A percentile compares a stretch with the other conserved stretches of the same genome.
These are phyloP conservation scores for Thuja plicata DNA, from an alignment of 83 land plant genomes.

Conservation along the genomic window DNA sequence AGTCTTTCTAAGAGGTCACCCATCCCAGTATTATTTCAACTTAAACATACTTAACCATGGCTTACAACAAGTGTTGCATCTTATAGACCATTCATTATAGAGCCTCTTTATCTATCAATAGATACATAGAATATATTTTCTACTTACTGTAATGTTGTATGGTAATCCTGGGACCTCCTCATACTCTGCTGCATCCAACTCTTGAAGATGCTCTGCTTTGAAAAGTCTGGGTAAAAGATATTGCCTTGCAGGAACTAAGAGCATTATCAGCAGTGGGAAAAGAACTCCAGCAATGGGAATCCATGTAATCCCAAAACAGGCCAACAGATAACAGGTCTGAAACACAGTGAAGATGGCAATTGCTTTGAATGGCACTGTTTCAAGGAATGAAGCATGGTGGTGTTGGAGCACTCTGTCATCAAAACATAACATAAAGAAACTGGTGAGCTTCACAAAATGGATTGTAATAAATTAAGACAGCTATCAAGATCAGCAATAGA, in stretches of 20 bases:
- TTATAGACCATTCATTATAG: too few species aligned
- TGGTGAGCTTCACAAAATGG: too few species aligned
- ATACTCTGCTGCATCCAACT: constrained; percentile 92
- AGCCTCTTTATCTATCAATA: too few species aligned
- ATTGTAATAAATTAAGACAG: too few species aligned
- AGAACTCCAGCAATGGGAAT: constrained; percentile 94
- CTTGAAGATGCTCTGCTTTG: constrained; percentile 71
- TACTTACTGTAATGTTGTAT: constrained; percentile 43
- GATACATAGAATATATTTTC: too few species aligned
- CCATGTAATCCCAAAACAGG: constrained; percentile 95
- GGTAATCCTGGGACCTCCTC: constrained; percentile 77
- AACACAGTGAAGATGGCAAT: constrained; percentile 76
- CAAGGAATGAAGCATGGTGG: constrained; percentile 76
- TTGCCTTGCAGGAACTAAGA: constrained; percentile 80
- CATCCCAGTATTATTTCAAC: too few species aligned
- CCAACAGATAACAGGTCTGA: constrained; percentile 70
- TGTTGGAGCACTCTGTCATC: background rate
- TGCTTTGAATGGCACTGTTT: constrained; percentile 89
- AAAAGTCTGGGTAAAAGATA: constrained; percentile 79
- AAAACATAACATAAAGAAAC: background rate
- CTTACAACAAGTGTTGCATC: too few species aligned
- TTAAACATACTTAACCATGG: too few species aligned
- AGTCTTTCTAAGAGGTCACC: too few species aligned
- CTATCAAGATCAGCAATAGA: too few species aligned
- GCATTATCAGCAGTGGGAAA: constrained; percentile 88